Evolutionary conservation across 2,329 filamentous ascomycete species (phyloP), one percentile per base, ranked within the genome.

Genomic region (Fusarium buxicola): DNA sequence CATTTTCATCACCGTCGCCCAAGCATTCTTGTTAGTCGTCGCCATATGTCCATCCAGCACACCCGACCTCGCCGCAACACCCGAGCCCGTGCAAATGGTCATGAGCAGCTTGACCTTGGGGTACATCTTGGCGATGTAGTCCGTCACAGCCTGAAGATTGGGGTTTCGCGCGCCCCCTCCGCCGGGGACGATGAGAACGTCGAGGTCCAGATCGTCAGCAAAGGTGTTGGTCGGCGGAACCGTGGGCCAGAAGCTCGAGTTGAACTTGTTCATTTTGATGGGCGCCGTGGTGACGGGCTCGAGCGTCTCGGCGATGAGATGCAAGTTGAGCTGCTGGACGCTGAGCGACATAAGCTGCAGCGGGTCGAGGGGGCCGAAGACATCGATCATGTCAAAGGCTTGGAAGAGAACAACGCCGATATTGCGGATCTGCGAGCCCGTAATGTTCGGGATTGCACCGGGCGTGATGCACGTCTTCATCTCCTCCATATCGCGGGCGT

Each of bases 171-270:
- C 77, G 1, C 88, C 88, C 0, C 76, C 49, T 0, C 89, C 88
- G 2, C 89, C 89, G 0, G 89, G 89, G 8, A 92, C 74, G n/a
- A 92, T 73, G 16, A 92, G 78, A 5, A 90, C 84, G n/a, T 79
- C 77, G 1, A 82, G 82, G 2, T 81, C 78, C 2, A 83, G 82
- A 3, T 81, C 77, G 5, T 78, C 73, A 38, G 75, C 77, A 66
- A 87, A 87, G 1, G 86, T 89, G 68, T 78, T 75, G 3, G 80
- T 82, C 16, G 81, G 77, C 15, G 73, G 56, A 12, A 81, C 55
- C 18, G 55, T 51, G 13, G 78, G 73, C 44, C 71, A 76, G 60
- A 80, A 78, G 57, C 69, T 71, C 35, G 73, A 74, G 64, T 75
- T 75, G 67, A 65, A 65, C 24, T 61, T 55, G 69, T 78, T 77